phyloP scores from a whole-genome alignment of 2,329 filamentous ascomycete genomes.

The Fusarium napiforme region DNA sequence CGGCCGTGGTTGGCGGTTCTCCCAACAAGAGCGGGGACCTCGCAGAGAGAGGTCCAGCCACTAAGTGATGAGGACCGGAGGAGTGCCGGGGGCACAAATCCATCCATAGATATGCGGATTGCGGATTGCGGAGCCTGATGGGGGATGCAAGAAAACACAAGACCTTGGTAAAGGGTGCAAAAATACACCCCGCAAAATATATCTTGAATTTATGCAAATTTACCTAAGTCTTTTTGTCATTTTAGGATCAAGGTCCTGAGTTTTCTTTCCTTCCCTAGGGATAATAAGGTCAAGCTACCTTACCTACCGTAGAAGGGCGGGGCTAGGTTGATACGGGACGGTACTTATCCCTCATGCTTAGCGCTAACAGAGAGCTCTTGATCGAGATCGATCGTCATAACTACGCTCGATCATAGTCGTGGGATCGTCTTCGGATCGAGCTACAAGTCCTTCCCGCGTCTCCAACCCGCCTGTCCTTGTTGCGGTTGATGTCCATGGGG shows the following conservation, averaged over 20 bases:
- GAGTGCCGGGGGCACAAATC: slow-evolving; percentile 10
- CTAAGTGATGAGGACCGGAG: slow-evolving; percentile 18
- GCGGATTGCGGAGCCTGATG: slow-evolving; percentile 1
- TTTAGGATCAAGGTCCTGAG: no score
- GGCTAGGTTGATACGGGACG: slow-evolving; percentile 31
- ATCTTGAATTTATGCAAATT: no score
- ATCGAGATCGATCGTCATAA: slow-evolving; percentile 49
- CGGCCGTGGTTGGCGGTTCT: slow-evolving; percentile 8
- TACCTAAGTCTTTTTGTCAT: no score
- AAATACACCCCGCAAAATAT: no score
- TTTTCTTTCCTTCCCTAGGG: neutral
- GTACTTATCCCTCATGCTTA: slow-evolving; percentile 35
- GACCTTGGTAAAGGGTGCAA: no score
- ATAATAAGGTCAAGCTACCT: neutral
- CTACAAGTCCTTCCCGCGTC: slow-evolving; percentile 23
- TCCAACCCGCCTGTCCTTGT: slow-evolving; percentile 21
- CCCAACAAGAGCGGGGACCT: slow-evolving; percentile 8
- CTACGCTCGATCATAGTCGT: slow-evolving; percentile 40
- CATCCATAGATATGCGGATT: neutral
- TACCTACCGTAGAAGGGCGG: neutral
- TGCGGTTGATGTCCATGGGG: slow-evolving; percentile 9
- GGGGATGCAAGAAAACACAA: no score
- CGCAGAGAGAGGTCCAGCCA: neutral
- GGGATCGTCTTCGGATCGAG: slow-evolving; percentile 42
- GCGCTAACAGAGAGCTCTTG: slow-evolving; percentile 40